A percentile compares a stretch with the other conserved stretches of the same genome.
Conservation (phyloP, 2,329 filamentous ascomycete genomes). For the Nothophaeocryptopus gaeumannii region DNA sequence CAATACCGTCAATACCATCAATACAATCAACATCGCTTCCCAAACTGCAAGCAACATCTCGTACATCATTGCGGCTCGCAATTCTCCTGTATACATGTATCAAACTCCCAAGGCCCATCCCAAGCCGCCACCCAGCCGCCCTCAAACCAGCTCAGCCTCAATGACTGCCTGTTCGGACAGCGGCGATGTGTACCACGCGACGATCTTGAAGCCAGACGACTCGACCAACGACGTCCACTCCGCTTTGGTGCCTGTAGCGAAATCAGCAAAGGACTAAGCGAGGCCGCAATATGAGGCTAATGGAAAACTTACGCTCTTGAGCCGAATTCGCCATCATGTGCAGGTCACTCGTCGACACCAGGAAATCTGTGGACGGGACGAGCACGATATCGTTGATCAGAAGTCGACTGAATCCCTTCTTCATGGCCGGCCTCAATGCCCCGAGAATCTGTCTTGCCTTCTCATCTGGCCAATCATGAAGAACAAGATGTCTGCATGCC, state of each 20-base stretch:
- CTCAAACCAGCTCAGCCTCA: constrained; percentile 7
- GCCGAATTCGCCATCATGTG: constrained; percentile 11
- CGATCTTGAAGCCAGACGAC: constrained; percentile 1
- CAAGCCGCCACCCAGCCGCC: no score
- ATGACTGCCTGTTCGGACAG: constrained; percentile 11
- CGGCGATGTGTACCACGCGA: constrained; percentile 7
- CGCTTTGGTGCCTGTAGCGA: constrained; percentile 2
- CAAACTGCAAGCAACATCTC: no score
- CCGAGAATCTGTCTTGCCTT: constrained; percentile 19
- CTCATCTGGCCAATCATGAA: constrained; percentile 26
- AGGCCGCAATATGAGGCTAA: no score
- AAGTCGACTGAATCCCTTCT: constrained; percentile 21
- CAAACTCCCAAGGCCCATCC: no score
- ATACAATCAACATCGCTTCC: no score
- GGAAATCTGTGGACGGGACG: constrained; percentile 1
- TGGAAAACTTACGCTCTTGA: not conserved
- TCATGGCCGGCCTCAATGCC: constrained; percentile 18
- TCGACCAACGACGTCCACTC: constrained; percentile 9
- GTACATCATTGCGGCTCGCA: no score
- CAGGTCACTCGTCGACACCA: constrained; percentile 8
- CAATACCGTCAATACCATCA: no score
- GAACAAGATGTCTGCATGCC: not conserved
- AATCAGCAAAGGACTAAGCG: not conserved
- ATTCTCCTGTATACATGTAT: no score
- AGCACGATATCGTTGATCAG: constrained; percentile 26